Evolutionary conservation across 2,329 filamentous ascomycete genomes (phyloP).

Genomic region (Mariannaea sp.): DNA sequence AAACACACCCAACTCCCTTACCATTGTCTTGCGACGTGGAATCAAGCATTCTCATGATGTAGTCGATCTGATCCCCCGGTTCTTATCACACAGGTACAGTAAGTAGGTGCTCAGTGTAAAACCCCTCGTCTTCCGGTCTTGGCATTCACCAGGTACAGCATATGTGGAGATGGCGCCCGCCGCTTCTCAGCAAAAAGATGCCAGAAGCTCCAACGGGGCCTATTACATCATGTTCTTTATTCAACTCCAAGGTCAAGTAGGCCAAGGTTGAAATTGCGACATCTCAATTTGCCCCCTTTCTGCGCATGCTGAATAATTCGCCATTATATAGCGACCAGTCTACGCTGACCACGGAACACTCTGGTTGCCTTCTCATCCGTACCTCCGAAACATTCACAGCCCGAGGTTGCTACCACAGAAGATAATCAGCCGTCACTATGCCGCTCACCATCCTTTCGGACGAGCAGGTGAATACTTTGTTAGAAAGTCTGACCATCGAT

Average conservation of each 20-base stretch:
- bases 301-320: constrained; percentile 8
- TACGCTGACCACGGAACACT: not conserved
- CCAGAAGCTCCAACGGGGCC: constrained; percentile 18
- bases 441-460: constrained; percentile 63
- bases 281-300: not conserved
- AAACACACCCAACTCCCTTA: not conserved
- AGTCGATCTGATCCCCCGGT: not conserved
- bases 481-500: constrained; percentile 57
- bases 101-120: no score
- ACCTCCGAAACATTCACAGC: constrained; percentile 12
- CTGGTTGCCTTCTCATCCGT: not conserved
- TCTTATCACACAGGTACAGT: not conserved
- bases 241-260: constrained; percentile 11
- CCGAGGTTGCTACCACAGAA: not conserved
- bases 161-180: constrained; percentile 31
- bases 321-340: not conserved
- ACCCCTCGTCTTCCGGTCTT: constrained; percentile 4
- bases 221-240: constrained; percentile 30
- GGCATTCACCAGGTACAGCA: constrained; percentile 13
- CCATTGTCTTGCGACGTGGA: not conserved
- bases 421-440: constrained; percentile 46
- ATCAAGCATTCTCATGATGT: not conserved
- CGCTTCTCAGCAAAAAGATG: constrained; percentile 12
- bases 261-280: constrained; percentile 15
- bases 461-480: constrained; percentile 57